Conservation (phyloP, 192 early-diverging fungal species). For the Mortierella hygrophila region DNA sequence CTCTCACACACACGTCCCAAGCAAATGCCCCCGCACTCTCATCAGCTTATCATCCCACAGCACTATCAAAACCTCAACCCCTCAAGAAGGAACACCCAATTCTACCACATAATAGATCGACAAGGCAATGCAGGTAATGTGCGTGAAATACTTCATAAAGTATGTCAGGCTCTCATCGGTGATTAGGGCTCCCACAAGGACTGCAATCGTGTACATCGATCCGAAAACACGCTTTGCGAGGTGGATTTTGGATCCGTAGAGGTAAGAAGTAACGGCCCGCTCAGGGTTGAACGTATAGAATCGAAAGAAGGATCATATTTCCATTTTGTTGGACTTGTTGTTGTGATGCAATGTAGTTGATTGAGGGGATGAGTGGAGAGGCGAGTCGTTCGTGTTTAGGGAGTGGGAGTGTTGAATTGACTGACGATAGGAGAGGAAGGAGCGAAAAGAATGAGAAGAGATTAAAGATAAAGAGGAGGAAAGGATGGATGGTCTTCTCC, state of each 20-base stretch:
- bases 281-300: slow-evolving; percentile 12
- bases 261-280: slow-evolving; percentile 3
- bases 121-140: slow-evolving; percentile 11
- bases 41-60: too few species aligned
- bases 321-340: not conserved
- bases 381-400: not conserved
- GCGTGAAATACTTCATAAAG: slow-evolving; percentile 27
- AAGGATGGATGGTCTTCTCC: too few species aligned
- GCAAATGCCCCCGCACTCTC: too few species aligned
- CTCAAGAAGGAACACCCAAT: not conserved
- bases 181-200: slow-evolving; percentile 15
- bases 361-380: not conserved
- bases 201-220: slow-evolving; percentile 10
- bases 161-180: slow-evolving; percentile 11
- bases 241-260: slow-evolving; percentile 8
- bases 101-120: slow-evolving; percentile 22
- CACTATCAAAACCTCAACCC: not conserved
- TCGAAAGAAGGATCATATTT: not conserved
- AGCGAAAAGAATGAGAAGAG: not conserved
- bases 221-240: slow-evolving; percentile 5
- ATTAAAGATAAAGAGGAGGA: not conserved
- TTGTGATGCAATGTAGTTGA: not conserved
- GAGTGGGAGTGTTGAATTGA: too few species aligned
- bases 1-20: too few species aligned
- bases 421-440: not conserved